Conservation (phyloP, 805 yeast genomes). For the Nakazawaea wyomingensis region DNA sequence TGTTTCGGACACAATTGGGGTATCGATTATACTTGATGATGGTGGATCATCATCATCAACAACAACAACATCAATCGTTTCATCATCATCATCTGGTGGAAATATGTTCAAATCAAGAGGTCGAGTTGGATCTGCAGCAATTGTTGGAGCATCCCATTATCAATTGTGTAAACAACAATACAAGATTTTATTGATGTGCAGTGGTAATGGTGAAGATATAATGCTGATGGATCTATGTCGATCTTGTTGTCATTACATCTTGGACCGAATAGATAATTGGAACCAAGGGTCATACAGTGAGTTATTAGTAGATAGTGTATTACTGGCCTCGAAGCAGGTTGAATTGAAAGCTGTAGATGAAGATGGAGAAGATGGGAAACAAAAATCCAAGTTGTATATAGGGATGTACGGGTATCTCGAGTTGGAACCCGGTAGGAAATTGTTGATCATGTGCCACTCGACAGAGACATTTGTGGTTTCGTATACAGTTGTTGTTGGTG, state of each 20-base stretch:
- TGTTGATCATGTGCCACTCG: slow-evolving; percentile 21
- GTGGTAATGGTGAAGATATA: slow-evolving; percentile 57
- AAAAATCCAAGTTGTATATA: slow-evolving; percentile 21
- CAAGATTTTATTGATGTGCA: slow-evolving; percentile 32
- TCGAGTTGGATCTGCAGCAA: slow-evolving; percentile 49
- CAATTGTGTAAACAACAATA: slow-evolving; percentile 15
- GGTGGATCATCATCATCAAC: no score
- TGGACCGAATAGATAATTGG: slow-evolving; percentile 12
- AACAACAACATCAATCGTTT: slow-evolving; percentile 18
- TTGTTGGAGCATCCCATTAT: slow-evolving; percentile 41
- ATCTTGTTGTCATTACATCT: slow-evolving; percentile 19
- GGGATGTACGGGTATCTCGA: slow-evolving; percentile 20
- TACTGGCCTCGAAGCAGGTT: slow-evolving; percentile 11
- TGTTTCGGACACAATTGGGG: slow-evolving; percentile 42
- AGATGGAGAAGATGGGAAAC: slow-evolving; percentile 3
- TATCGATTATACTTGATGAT: slow-evolving; percentile 21
- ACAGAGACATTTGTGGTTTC: slow-evolving; percentile 23
- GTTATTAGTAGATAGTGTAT: slow-evolving; percentile 16
- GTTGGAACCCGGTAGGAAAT: neutral
- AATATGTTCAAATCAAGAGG: slow-evolving; percentile 44
- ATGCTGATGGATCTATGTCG: slow-evolving; percentile 37
- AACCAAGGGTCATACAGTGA: slow-evolving; percentile 15
- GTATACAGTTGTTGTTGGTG: slow-evolving; percentile 11
- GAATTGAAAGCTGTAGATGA: slow-evolving; percentile 19
- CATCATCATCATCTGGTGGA: slow-evolving; percentile 50